Evolutionary conservation across 1,139 yeast genomes (phyloP).

Genomic region (Arxiozyma heterogenica): DNA sequence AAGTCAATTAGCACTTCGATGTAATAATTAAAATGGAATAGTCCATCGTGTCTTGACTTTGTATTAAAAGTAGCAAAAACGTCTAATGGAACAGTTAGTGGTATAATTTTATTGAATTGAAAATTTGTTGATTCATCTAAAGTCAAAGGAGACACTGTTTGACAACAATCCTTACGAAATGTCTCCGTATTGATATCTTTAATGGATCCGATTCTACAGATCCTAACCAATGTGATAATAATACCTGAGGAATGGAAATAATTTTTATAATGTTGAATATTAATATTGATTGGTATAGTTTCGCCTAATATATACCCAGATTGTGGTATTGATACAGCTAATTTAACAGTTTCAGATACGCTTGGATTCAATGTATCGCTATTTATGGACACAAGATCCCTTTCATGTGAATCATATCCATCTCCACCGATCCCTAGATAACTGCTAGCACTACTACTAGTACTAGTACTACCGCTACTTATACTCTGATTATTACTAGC

Average conservation of each 20-base stretch:
- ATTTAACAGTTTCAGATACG: slow-evolving; percentile 35
- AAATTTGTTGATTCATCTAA: slow-evolving; percentile 56
- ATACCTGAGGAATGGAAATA: slow-evolving; percentile 69
- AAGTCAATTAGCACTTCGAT: slow-evolving; percentile 73
- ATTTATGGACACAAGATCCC: slow-evolving; percentile 6
- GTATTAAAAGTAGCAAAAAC: slow-evolving; percentile 78
- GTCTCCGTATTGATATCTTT: slow-evolving; percentile 56
- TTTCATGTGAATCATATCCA: neutral
- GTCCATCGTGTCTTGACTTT: slow-evolving; percentile 36
- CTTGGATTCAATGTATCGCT: no score
- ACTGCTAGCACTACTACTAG: slow-evolving; percentile 1
- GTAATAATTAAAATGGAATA: slow-evolving; percentile 76
- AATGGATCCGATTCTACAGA: slow-evolving; percentile 66
- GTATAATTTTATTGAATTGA: slow-evolving; percentile 50
- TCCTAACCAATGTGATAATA: slow-evolving; percentile 69
- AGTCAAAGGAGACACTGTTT: slow-evolving; percentile 66
- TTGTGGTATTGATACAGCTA: slow-evolving; percentile 51
- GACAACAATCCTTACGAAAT: slow-evolving; percentile 76
- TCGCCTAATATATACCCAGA: slow-evolving; percentile 78
- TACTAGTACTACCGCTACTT: slow-evolving; percentile 1
- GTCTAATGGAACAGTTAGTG: slow-evolving; percentile 70
- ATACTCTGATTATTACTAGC: neutral
- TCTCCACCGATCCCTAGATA: slow-evolving; percentile 7
- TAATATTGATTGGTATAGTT: slow-evolving; percentile 57
- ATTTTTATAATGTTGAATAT: slow-evolving; percentile 59